phyloP scores from a whole-genome alignment of 2,329 filamentous ascomycete genomes.

The Apiospora sp. region DNA sequence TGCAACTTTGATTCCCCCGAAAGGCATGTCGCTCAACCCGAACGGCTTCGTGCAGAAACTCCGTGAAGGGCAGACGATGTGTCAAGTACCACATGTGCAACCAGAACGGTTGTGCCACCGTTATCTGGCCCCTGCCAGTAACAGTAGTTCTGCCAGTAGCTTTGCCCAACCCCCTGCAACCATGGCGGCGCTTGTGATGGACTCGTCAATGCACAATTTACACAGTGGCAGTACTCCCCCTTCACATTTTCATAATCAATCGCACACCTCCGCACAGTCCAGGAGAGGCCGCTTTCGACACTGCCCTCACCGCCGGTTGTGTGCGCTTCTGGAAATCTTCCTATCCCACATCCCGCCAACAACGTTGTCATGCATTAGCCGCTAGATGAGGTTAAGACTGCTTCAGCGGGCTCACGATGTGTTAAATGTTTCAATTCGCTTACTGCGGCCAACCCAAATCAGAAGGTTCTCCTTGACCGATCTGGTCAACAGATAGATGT shows the following conservation, averaged over 20 bases:
- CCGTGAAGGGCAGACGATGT: neutral
- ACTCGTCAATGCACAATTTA: conserved; percentile 1
- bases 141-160: neutral
- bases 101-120: conserved; percentile 18
- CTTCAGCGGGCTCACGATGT: conserved; percentile 14
- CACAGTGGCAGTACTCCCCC: neutral
- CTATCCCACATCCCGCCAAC: conserved; percentile 11
- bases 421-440: neutral
- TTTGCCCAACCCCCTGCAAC: neutral
- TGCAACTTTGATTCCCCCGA: neutral
- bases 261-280: conserved; percentile 2
- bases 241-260: neutral
- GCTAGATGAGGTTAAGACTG: conserved; percentile 12
- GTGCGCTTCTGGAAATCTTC: conserved; percentile 8
- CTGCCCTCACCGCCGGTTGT: conserved; percentile 5
- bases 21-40: conserved; percentile 6
- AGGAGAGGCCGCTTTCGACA: neutral
- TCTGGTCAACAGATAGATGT: neutral
- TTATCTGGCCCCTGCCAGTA: neutral
- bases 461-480: neutral
- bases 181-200: neutral
- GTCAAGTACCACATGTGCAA: neutral
- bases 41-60: neutral
- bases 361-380: neutral
- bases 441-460: conserved; percentile 5